Percentiles rank a stretch among this genome's conserved stretches.
phyloP scores from a whole-genome alignment of 2,329 filamentous ascomycete species.

The Neonectria neomacrospora region DNA sequence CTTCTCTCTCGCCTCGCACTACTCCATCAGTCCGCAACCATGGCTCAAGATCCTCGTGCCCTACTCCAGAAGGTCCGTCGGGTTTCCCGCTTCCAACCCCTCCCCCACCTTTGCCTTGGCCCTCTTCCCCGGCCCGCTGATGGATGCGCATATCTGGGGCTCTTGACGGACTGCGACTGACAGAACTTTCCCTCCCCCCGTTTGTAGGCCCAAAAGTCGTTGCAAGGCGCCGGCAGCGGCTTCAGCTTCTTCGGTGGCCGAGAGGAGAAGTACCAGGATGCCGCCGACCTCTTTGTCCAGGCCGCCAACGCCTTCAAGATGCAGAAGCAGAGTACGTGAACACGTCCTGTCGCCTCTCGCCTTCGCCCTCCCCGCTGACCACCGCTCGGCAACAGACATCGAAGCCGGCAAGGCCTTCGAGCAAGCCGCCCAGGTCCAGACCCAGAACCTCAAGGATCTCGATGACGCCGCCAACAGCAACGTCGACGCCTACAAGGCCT shows the following conservation, averaged over 20 bases:
- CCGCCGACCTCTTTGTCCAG: conserved; percentile 86
- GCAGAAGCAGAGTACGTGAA: conserved; percentile 78
- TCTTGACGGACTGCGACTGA: conserved; percentile 6
- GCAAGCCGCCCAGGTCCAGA: conserved; percentile 84
- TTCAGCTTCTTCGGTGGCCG: conserved; percentile 91
- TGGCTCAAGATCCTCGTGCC: conserved; percentile 82
- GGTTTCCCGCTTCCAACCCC: conserved; percentile 23
- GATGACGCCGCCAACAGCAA: conserved; percentile 92
- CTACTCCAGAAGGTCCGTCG: conserved; percentile 78
- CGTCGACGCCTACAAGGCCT: conserved; percentile 94
- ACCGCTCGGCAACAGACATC: conserved; percentile 65
- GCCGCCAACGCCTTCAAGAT: conserved; percentile 93
- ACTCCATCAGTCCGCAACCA: conserved; percentile 49
- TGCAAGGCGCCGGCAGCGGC: conserved; percentile 77
- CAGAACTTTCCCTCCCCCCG: neutral
- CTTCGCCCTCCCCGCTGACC: conserved; percentile 5
- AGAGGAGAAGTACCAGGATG: conserved; percentile 89
- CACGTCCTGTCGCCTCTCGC: conserved; percentile 6
- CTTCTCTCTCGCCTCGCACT: conserved; percentile 7
- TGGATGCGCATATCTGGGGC: conserved; percentile 25
- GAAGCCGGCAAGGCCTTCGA: conserved; percentile 91
- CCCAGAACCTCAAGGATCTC: conserved; percentile 84
- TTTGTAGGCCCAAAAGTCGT: conserved; percentile 84
- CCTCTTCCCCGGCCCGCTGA: conserved; percentile 11
- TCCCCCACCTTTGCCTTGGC: conserved; percentile 36